These are phyloP conservation scores for Vitis hybrid DNA, from an alignment of 177 flowering plant species.

Conservation along the genomic window DNA sequence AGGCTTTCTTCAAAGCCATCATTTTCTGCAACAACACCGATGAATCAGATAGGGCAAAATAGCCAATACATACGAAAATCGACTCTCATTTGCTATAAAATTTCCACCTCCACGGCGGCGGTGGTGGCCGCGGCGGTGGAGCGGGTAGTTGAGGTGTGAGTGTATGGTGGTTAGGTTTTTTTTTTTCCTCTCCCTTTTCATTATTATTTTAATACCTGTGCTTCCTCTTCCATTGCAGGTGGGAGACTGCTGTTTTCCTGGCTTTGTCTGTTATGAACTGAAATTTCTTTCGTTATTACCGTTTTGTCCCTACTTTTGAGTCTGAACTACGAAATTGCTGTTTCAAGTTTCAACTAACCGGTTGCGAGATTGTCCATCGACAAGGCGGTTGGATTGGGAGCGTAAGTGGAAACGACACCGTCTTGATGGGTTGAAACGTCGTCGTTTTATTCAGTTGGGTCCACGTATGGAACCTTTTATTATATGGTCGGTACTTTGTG, in stretches of 20 bases:
- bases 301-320: slow-evolving; percentile 3
- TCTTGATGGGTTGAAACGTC: neutral
- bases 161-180: neutral
- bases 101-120: neutral
- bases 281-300: neutral
- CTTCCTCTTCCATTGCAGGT: slow-evolving; percentile 12
- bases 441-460: neutral
- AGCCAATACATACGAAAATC: neutral
- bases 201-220: slow-evolving; percentile 6
- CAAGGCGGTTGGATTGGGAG: neutral
- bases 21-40: slow-evolving; percentile 30
- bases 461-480: neutral
- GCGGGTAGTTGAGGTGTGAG: neutral
- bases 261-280: slow-evolving; percentile 13
- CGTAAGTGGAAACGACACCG: neutral
- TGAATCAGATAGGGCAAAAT: slow-evolving; percentile 4
- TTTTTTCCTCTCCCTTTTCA: neutral
- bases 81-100: neutral
- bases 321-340: slow-evolving; percentile 1
- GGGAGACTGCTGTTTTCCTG: neutral
- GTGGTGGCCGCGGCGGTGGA: neutral
- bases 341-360: neutral
- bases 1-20: slow-evolving; percentile 53
- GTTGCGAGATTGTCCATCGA: too few relatives aligned
- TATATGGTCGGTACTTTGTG: neutral